Evolutionary conservation across 2,329 filamentous ascomycete species (phyloP).

Genomic region (Seiridium cupressi): DNA sequence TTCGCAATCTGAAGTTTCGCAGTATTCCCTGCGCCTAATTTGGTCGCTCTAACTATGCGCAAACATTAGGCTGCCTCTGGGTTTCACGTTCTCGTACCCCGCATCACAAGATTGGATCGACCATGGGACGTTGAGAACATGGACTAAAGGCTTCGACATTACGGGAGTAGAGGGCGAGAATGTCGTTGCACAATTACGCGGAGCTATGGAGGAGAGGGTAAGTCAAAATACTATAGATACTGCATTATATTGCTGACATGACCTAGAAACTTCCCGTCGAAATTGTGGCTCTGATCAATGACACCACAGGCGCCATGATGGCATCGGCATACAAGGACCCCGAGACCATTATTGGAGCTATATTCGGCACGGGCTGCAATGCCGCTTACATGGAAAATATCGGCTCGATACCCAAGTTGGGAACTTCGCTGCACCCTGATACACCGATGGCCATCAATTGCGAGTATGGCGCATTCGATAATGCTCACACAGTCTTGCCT

Average conservation of each 20-base stretch:
- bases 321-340: constrained; percentile 72
- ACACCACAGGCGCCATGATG: constrained; percentile 74
- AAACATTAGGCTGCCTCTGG: constrained; percentile 54
- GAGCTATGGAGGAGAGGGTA: constrained; percentile 30
- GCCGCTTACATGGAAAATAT: constrained; percentile 75
- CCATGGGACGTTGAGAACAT: constrained; percentile 67
- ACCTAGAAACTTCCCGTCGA: constrained; percentile 65
- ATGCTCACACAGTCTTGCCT: constrained; percentile 65
- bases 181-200: constrained; percentile 65
- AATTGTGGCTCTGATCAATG: constrained; percentile 71
- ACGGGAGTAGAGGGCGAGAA: constrained; percentile 68
- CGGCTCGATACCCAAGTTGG: constrained; percentile 69
- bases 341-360: constrained; percentile 71
- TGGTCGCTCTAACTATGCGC: constrained; percentile 39
- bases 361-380: constrained; percentile 76
- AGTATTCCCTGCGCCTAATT: too few relatives aligned
- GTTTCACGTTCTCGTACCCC: constrained; percentile 74
- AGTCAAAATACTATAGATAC: not conserved
- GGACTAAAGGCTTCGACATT: constrained; percentile 76
- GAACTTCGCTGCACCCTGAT: constrained; percentile 66
- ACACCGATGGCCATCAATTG: constrained; percentile 71
- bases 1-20: too few relatives aligned
- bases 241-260: not conserved
- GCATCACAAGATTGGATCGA: constrained; percentile 69
- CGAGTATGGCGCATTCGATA: constrained; percentile 73